A percentile compares a stretch with the other conserved stretches of the same genome.
phyloP scores from a whole-genome alignment of 306 rosid species.

The Quercus aquifolioides region DNA sequence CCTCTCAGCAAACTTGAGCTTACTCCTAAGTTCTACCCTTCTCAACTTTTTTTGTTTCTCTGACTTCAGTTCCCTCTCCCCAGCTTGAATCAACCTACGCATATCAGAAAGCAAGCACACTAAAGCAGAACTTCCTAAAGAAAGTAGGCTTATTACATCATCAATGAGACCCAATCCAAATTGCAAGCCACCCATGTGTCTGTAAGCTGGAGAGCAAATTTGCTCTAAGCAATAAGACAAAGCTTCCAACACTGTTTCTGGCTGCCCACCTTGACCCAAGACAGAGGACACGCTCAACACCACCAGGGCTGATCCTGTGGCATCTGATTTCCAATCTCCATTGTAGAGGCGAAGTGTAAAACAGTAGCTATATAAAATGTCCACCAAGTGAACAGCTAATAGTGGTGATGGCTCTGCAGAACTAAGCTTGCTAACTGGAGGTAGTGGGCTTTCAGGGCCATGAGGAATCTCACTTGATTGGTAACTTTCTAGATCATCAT shows the following conservation, averaged over 20 bases:
- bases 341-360: slow-evolving; percentile 82
- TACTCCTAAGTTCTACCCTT: slow-evolving; percentile 42
- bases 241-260: slow-evolving; percentile 64
- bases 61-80: slow-evolving; percentile 50
- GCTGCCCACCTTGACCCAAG: slow-evolving; percentile 66
- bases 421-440: slow-evolving; percentile 69
- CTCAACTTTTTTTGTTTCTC: slow-evolving; percentile 45
- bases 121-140: slow-evolving; percentile 53
- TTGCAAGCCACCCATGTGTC: slow-evolving; percentile 67
- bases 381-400: slow-evolving; percentile 73
- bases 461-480: slow-evolving; percentile 54
- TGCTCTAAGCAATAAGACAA: slow-evolving; percentile 76
- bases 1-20: slow-evolving; percentile 68
- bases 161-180: slow-evolving; percentile 62
- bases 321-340: slow-evolving; percentile 81
- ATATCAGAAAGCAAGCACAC: slow-evolving; percentile 64
- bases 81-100: slow-evolving; percentile 62
- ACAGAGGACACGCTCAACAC: slow-evolving; percentile 69
- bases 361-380: slow-evolving; percentile 70
- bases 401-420: slow-evolving; percentile 73
- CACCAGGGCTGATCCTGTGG: slow-evolving; percentile 61
- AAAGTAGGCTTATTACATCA: slow-evolving; percentile 51
- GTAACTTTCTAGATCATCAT: slow-evolving; percentile 24
- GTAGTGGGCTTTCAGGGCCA: slow-evolving; percentile 69
- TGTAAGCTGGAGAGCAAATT: slow-evolving; percentile 67